A percentile compares a stretch with the other conserved stretches of the same genome.
phyloP scores from a whole-genome alignment of 257 asterid genomes.

The Gentiana straminea region DNA sequence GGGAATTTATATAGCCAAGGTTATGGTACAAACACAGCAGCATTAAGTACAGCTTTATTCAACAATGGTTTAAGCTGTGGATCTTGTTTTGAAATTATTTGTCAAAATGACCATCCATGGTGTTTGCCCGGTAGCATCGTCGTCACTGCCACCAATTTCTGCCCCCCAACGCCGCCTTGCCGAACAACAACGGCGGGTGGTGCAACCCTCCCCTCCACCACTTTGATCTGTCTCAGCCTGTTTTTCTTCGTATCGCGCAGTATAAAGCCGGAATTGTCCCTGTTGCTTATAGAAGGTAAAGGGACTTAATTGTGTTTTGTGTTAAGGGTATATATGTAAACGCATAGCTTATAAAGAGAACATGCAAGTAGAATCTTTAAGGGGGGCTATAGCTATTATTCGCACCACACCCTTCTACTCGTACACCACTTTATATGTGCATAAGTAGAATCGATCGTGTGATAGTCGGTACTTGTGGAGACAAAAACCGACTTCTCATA shows the following conservation, averaged over 20 bases:
- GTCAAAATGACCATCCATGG: constrained; percentile 27
- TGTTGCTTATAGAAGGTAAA: constrained; percentile 64
- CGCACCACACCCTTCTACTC: too few species aligned
- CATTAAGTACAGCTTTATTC: constrained; percentile 78
- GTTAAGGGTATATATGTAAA: not conserved
- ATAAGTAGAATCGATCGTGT: too few species aligned
- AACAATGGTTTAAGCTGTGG: constrained; percentile 92
- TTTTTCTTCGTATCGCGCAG: constrained; percentile 72
- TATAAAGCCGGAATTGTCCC: constrained; percentile 89
- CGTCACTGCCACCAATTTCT: constrained; percentile 86
- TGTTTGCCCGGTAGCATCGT: constrained; percentile 54
- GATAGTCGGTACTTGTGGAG: too few species aligned
- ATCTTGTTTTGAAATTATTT: constrained; percentile 55
- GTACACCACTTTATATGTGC: too few species aligned
- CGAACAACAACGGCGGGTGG: constrained; percentile 82
- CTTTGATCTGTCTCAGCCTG: constrained; percentile 81
- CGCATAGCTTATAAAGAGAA: not conserved
- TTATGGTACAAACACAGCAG: constrained; percentile 91
- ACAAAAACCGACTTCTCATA: too few species aligned
- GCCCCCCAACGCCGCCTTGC: constrained; percentile 80
- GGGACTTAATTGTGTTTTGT: not conserved
- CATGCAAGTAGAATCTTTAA: too few species aligned
- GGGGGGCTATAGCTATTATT: too few species aligned
- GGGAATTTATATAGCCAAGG: constrained; percentile 88
- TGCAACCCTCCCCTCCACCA: constrained; percentile 88